Evolutionary conservation across 2,329 filamentous ascomycete species (phyloP).

Genomic region (Fusarium algeriense): DNA sequence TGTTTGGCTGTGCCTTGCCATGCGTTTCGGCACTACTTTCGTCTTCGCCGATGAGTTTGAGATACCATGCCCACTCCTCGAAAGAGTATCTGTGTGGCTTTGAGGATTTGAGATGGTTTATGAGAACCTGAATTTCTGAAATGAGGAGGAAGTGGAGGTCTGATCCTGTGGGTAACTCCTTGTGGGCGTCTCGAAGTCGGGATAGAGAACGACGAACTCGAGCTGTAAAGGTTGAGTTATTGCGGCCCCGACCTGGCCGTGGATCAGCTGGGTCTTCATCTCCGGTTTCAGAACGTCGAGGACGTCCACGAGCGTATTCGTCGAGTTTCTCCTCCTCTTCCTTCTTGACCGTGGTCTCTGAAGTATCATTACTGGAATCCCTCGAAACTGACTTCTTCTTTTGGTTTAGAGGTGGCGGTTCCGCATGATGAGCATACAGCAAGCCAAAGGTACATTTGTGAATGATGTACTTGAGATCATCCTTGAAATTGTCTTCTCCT

Average conservation of each 20-base stretch:
- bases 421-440: slow-evolving; percentile 51
- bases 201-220: slow-evolving; percentile 53
- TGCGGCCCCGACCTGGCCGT: slow-evolving; percentile 36
- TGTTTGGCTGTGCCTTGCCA: slow-evolving; percentile 53
- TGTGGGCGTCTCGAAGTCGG: slow-evolving; percentile 52
- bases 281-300: slow-evolving; percentile 1
- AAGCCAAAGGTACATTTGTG: slow-evolving; percentile 58
- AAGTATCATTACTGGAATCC: background rate
- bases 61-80: slow-evolving; percentile 88
- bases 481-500: slow-evolving; percentile 63
- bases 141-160: slow-evolving; percentile 76
- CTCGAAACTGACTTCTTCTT: background rate
- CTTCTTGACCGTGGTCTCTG: slow-evolving; percentile 14
- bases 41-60: slow-evolving; percentile 79
- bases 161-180: slow-evolving; percentile 57
- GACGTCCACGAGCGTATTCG: slow-evolving; percentile 20
- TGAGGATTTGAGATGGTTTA: slow-evolving; percentile 69
- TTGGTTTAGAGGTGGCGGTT: slow-evolving; percentile 6
- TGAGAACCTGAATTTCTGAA: slow-evolving; percentile 76
- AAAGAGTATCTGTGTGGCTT: slow-evolving; percentile 77
- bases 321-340: slow-evolving; percentile 14
- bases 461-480: slow-evolving; percentile 59
- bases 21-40: slow-evolving; percentile 65
- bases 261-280: slow-evolving; percentile 3
- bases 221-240: slow-evolving; percentile 49